Conservation (phyloP, 176 grass and related monocot species). For the Stipa capillata region DNA sequence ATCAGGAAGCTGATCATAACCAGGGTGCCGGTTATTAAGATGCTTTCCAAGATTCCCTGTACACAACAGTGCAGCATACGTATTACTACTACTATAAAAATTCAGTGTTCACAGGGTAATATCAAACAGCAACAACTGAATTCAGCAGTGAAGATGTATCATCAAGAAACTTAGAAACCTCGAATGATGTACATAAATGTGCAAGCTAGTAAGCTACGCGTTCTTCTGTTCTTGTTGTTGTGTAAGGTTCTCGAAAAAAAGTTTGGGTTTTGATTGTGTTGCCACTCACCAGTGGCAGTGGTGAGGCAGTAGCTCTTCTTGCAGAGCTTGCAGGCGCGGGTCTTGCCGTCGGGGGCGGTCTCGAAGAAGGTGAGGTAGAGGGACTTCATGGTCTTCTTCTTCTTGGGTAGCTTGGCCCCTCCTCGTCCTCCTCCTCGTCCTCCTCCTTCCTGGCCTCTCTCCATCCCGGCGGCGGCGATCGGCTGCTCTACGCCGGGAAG, state of each 20-base stretch:
- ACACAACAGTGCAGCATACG: not conserved
- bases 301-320: slow-evolving; percentile 87
- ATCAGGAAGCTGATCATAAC: slow-evolving; percentile 46
- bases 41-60: slow-evolving; percentile 94
- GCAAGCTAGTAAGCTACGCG: no score
- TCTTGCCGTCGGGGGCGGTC: slow-evolving; percentile 64
- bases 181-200: not conserved
- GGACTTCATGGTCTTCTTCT: slow-evolving; percentile 94
- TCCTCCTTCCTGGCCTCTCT: no score
- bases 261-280: no score
- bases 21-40: slow-evolving; percentile 79
- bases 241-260: not conserved
- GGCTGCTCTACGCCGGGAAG: slow-evolving; percentile 41
- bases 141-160: not conserved
- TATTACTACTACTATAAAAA: slow-evolving; percentile 14
- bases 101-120: not conserved
- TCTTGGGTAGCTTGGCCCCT: slow-evolving; percentile 46
- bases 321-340: slow-evolving; percentile 78
- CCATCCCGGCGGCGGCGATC: not conserved
- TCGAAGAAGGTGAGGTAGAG: slow-evolving; percentile 86
- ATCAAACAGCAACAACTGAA: not conserved
- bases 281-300: slow-evolving; percentile 66
- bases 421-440: no score
- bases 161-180: not conserved
- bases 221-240: not conserved